These are phyloP conservation scores for Pseudogymnoascus sp. DNA, from an alignment of 2,329 filamentous ascomycete genomes.

Conservation along the genomic window DNA sequence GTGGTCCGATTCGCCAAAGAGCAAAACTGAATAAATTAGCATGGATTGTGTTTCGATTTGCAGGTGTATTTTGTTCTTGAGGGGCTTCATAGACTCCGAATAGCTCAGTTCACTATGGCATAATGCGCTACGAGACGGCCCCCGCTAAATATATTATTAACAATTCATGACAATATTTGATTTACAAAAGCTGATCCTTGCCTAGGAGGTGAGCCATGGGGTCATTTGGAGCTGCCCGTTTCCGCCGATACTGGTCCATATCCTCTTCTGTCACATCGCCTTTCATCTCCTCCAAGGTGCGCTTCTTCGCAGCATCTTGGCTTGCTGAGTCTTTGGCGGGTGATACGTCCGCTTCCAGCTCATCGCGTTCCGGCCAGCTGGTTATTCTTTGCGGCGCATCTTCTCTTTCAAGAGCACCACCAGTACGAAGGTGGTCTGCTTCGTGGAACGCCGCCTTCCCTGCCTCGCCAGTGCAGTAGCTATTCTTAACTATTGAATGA, in stretches of 20 bases:
- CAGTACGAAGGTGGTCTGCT: slow-evolving; percentile 50
- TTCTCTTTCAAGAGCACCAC: slow-evolving; percentile 32
- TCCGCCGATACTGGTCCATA: slow-evolving; percentile 75
- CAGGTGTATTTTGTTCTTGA: neutral
- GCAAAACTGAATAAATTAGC: neutral
- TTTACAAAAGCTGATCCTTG: slow-evolving; percentile 54
- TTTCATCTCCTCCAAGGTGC: slow-evolving; percentile 70
- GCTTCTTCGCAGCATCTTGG: slow-evolving; percentile 47
- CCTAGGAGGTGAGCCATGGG: slow-evolving; percentile 79
- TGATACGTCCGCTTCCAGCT: slow-evolving; percentile 18
- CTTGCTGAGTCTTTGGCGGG: slow-evolving; percentile 19
- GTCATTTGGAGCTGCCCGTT: slow-evolving; percentile 64
- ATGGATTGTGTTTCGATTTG: neutral
- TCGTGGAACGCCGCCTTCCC: slow-evolving; percentile 75
- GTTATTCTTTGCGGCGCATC: slow-evolving; percentile 23
- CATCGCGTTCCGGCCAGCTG: slow-evolving; percentile 10
- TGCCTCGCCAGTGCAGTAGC: slow-evolving; percentile 90
- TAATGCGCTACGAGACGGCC: slow-evolving; percentile 2
- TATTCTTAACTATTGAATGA: slow-evolving; percentile 89
- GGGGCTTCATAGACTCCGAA: neutral
- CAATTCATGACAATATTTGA: slow-evolving; percentile 21
- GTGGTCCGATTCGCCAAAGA: neutral
- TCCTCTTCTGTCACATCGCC: slow-evolving; percentile 72
- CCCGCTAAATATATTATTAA: slow-evolving; percentile 17
- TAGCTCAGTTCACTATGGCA: neutral